Evolutionary conservation across 345 rosid species (phyloP).

Genomic region (Euclidium syriacum): DNA sequence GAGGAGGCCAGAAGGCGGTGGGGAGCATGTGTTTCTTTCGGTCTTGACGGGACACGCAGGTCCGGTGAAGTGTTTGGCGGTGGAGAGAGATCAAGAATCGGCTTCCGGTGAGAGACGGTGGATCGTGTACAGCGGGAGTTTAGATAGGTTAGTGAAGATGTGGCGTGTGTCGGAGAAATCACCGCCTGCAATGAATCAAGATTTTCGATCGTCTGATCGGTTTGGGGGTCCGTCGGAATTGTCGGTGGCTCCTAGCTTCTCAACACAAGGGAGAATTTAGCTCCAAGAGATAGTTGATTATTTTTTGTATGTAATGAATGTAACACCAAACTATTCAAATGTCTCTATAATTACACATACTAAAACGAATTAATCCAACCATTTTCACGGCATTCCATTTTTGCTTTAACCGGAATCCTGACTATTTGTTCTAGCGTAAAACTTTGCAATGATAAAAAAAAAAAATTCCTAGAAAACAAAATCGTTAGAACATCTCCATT

Average conservation of each 20-base stretch:
- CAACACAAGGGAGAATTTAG: constrained; percentile 38
- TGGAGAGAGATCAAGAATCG: constrained; percentile 52
- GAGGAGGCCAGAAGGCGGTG: constrained; percentile 44
- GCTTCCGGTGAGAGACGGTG: constrained; percentile 44
- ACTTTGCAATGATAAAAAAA: too few relatives aligned
- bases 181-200: constrained; percentile 29
- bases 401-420: not conserved
- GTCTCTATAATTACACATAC: not conserved
- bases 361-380: not conserved
- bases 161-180: constrained; percentile 75
- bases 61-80: constrained; percentile 91
- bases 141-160: constrained; percentile 86
- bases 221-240: not conserved
- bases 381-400: not conserved
- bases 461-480: too few relatives aligned
- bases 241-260: constrained; percentile 37
- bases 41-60: constrained; percentile 64
- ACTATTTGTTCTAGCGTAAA: too few relatives aligned
- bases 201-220: not conserved
- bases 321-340: not conserved
- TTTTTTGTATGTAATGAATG: not conserved
- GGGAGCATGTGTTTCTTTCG: constrained; percentile 56
- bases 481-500: too few relatives aligned
- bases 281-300: constrained; percentile 12
- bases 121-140: constrained; percentile 89